A percentile compares a stretch with the other conserved stretches of the same genome.
Conservation (phyloP, 2,329 filamentous ascomycete species). For the Calonectria leucothoes region DNA sequence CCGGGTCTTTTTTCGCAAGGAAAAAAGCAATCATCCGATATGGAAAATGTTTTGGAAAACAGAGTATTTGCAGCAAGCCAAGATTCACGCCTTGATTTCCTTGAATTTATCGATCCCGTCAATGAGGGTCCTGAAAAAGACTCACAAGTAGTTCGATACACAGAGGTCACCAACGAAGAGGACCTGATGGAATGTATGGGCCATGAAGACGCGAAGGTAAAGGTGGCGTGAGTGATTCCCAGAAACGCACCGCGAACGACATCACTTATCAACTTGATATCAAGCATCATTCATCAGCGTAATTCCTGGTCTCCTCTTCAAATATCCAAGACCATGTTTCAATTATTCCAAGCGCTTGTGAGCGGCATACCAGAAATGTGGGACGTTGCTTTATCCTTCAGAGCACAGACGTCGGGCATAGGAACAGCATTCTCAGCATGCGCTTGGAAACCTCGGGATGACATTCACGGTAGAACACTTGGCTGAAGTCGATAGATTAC, state of each 20-base stretch:
- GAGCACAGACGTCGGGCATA: neutral
- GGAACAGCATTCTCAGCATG: neutral
- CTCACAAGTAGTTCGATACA: neutral
- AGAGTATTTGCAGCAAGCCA: neutral
- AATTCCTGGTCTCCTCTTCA: neutral
- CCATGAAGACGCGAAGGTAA: neutral
- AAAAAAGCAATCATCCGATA: neutral
- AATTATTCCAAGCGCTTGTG: neutral
- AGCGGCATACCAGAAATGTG: neutral
- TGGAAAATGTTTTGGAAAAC: neutral
- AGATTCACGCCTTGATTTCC: neutral
- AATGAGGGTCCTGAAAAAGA: neutral
- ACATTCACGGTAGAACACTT: neutral
- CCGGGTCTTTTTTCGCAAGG: neutral
- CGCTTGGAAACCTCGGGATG: neutral
- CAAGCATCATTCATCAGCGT: neutral
- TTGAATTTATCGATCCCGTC: neutral
- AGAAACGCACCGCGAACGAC: accelerated
- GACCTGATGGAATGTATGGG: neutral
- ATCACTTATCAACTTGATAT: neutral
- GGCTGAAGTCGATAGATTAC: neutral
- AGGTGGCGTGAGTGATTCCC: neutral
- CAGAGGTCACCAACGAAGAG: neutral
- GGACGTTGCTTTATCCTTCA: neutral
- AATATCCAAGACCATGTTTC: neutral